These are phyloP conservation scores for Ramalina intermedia DNA, from an alignment of 495 filamentous ascomycete genomes.

Conservation along the genomic window DNA sequence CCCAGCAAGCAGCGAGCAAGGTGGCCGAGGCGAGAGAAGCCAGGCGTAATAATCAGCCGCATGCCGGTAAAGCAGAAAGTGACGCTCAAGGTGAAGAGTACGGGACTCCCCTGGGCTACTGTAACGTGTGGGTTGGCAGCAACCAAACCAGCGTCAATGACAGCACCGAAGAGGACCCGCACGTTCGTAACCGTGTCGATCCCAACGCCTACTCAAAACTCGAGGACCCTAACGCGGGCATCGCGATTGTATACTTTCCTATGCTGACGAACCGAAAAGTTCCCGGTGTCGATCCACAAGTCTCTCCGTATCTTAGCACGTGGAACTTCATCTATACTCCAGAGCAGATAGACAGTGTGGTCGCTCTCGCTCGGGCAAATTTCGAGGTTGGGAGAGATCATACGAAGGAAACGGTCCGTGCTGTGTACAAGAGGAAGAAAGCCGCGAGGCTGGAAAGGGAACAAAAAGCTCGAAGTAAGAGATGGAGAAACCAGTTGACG, in stretches of 20 bases:
- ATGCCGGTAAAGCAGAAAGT: not conserved
- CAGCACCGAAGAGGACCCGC: conserved; percentile 44
- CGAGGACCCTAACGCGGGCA: conserved; percentile 63
- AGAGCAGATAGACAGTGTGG: conserved; percentile 66
- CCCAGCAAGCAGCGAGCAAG: conserved; percentile 45
- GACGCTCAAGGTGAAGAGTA: conserved; percentile 10
- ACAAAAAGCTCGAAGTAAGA: conserved; percentile 27
- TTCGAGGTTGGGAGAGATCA: conserved; percentile 66
- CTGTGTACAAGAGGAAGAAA: conserved; percentile 88
- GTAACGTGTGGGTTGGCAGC: conserved; percentile 88
- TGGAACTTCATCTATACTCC: conserved; percentile 97
- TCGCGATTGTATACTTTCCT: conserved; percentile 83
- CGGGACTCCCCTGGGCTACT: conserved; percentile 56
- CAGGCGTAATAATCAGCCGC: conserved; percentile 12
- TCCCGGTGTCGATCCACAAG: conserved; percentile 62
- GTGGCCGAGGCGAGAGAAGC: conserved; percentile 44
- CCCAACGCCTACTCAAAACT: conserved; percentile 56
- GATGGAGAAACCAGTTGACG: conserved; percentile 28
- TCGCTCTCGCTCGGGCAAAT: conserved; percentile 72
- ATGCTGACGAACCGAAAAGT: conserved; percentile 70
- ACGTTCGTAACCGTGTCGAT: conserved; percentile 39
- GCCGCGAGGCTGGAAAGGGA: conserved; percentile 40
- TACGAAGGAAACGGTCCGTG: conserved; percentile 62
- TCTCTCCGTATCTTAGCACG: conserved; percentile 73
- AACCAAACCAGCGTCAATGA: conserved; percentile 45